These are phyloP conservation scores for Claviceps sp. DNA, from an alignment of 2,329 filamentous ascomycete species.

Conservation along the genomic window DNA sequence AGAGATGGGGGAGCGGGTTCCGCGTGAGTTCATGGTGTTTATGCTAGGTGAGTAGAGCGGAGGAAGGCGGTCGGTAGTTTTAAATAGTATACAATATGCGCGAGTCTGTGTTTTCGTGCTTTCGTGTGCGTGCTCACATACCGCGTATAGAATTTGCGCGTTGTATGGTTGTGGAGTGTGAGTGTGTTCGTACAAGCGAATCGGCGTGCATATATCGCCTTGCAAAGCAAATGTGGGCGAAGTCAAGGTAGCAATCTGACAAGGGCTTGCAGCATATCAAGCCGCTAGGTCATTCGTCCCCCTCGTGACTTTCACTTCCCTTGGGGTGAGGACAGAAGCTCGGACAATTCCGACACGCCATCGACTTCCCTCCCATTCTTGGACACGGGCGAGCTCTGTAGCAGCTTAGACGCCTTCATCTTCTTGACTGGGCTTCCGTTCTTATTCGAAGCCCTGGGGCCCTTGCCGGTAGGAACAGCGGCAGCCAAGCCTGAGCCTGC, in stretches of 20 bases:
- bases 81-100: background rate
- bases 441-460: constrained; percentile 23
- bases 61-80: background rate
- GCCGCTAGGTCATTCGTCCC: too few relatives aligned
- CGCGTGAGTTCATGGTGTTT: background rate
- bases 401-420: constrained; percentile 32
- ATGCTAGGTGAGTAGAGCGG: background rate
- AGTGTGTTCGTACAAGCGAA: too few relatives aligned
- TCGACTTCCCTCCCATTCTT: constrained; percentile 37
- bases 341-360: constrained; percentile 42
- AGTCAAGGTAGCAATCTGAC: too few relatives aligned
- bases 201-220: background rate
- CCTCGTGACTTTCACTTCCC: constrained; percentile 6
- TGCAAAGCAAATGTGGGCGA: background rate
- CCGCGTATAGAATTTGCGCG: too few relatives aligned
- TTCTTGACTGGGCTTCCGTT: constrained; percentile 28
- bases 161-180: too few relatives aligned
- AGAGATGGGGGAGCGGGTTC: background rate
- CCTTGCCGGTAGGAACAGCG: constrained; percentile 7
- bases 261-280: too few relatives aligned
- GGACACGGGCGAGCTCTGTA: constrained; percentile 33
- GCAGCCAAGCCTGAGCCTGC: constrained; percentile 15
- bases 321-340: constrained; percentile 41
- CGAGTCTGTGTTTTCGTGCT: background rate
- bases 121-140: background rate